These are phyloP conservation scores for Russula foetens DNA, from an alignment of 768 basidiomycete species.

Conservation along the genomic window DNA sequence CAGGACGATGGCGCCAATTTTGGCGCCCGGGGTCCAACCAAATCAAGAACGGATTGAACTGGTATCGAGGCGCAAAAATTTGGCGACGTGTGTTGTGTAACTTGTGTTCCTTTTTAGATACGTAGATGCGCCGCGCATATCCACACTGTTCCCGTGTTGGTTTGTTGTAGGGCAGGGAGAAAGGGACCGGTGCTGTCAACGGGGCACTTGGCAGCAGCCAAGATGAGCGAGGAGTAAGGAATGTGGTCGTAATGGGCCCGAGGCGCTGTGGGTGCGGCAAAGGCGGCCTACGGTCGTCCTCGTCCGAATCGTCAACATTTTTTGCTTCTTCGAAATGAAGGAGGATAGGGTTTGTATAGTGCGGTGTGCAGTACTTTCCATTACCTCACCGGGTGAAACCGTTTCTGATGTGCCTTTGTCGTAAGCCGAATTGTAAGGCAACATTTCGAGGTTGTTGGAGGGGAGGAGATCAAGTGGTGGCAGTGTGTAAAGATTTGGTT, in stretches of 20 bases:
- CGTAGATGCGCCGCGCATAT: constrained; percentile 39
- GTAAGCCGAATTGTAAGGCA: no score
- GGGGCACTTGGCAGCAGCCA: no score
- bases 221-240: constrained; percentile 27
- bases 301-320: constrained; percentile 23
- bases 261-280: constrained; percentile 59
- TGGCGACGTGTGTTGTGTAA: no score
- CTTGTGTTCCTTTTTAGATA: no score
- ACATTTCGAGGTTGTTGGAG: no score
- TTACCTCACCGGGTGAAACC: background rate
- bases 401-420: background rate
- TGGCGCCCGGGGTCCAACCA: constrained; percentile 34
- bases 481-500: no score
- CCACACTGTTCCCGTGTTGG: constrained; percentile 58
- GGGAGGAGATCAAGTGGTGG: no score
- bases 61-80: no score
- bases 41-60: constrained; percentile 49
- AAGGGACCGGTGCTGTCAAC: no score
- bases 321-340: constrained; percentile 31
- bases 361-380: background rate
- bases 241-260: constrained; percentile 46
- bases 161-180: no score
- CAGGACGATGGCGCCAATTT: constrained; percentile 35
- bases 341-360: no score
- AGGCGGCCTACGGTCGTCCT: constrained; percentile 41